These are phyloP conservation scores for Termitomyces sp. DNA, from an alignment of 768 basidiomycete genomes.

Conservation along the genomic window DNA sequence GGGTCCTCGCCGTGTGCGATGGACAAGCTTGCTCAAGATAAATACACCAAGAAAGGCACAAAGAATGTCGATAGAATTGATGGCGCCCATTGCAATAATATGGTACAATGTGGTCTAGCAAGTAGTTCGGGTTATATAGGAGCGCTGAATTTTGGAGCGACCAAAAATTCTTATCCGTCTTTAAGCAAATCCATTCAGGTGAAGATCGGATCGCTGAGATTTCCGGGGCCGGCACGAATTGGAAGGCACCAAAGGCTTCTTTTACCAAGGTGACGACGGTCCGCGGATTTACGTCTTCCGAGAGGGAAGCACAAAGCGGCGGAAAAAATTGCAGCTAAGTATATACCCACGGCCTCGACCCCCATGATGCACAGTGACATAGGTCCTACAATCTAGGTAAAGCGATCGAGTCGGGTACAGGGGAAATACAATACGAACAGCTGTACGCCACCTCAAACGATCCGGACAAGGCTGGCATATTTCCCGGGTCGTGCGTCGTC, in stretches of 20 bases:
- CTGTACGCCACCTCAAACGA: background rate
- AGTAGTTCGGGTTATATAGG: conserved; percentile 16
- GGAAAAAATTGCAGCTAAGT: background rate
- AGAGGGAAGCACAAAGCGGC: background rate
- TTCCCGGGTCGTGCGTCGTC: background rate
- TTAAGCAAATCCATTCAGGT: conserved; percentile 30
- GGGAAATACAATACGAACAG: background rate
- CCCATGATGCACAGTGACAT: background rate
- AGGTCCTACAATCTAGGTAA: background rate
- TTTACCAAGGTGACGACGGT: conserved; percentile 31
- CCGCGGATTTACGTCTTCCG: conserved; percentile 30
- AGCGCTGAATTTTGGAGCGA: conserved; percentile 14
- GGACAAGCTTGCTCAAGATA: conserved; percentile 27
- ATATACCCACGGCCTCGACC: background rate
- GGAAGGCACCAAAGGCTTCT: conserved; percentile 21
- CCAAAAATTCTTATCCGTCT: conserved; percentile 16
- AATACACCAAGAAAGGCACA: conserved; percentile 27
- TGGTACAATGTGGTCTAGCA: conserved; percentile 19
- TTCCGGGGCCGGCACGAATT: conserved; percentile 29
- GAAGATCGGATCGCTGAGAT: conserved; percentile 29
- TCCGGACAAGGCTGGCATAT: background rate
- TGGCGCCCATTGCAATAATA: conserved; percentile 12
- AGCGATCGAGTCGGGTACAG: background rate
- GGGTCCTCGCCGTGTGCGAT: conserved; percentile 15
- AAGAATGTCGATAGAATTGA: conserved; percentile 25